Conservation (phyloP, 345 rosid species). For the Diplotaxis tenuifolia region DNA sequence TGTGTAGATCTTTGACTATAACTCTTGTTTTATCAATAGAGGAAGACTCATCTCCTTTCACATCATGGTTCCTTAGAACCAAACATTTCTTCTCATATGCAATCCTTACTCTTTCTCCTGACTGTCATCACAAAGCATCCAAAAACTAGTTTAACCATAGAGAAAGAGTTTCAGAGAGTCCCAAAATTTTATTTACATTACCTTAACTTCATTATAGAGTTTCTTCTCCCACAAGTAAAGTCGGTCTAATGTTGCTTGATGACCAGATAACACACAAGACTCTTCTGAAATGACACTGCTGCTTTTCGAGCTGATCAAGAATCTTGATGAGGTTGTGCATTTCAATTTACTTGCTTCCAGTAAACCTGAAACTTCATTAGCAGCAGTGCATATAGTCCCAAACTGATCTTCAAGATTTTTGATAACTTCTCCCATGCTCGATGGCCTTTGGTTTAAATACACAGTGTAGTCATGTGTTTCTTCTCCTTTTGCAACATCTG, state of each 20-base stretch:
- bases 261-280: slow-evolving; percentile 58
- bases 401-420: slow-evolving; percentile 89
- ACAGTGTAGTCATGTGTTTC: slow-evolving; percentile 73
- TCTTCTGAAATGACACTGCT: slow-evolving; percentile 34
- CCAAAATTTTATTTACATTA: slow-evolving; percentile 43
- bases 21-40: slow-evolving; percentile 69
- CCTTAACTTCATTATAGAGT: slow-evolving; percentile 90
- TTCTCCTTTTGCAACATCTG: slow-evolving; percentile 47
- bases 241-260: slow-evolving; percentile 79
- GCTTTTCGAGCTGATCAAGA: slow-evolving; percentile 46
- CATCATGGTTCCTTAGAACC: slow-evolving; percentile 73
- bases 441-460: slow-evolving; percentile 75
- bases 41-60: slow-evolving; percentile 63
- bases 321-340: slow-evolving; percentile 59
- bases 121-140: slow-evolving; percentile 39
- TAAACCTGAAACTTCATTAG: slow-evolving; percentile 65
- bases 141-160: not conserved
- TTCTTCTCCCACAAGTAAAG: slow-evolving; percentile 88
- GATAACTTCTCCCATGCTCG: slow-evolving; percentile 85
- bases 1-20: slow-evolving; percentile 66
- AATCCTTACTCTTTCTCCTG: slow-evolving; percentile 70
- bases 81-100: slow-evolving; percentile 76
- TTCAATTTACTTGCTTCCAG: slow-evolving; percentile 73
- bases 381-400: slow-evolving; percentile 52
- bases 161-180: not conserved